Evolutionary conservation across 2,329 filamentous ascomycete species (phyloP).

Genomic region (Aspergillus fischeri): DNA sequence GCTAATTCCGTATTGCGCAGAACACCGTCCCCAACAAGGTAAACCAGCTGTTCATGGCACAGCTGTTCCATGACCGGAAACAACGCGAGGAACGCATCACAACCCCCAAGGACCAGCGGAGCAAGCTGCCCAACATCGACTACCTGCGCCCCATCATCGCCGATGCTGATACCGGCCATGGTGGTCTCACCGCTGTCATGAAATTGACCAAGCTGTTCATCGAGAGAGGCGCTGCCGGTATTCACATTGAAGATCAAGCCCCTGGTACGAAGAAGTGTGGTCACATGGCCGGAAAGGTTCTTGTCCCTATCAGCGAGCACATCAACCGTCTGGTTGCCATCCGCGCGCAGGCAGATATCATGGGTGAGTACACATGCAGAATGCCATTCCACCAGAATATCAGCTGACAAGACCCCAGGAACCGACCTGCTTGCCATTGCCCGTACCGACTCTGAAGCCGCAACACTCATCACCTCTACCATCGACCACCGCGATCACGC

Average conservation of each 20-base stretch:
- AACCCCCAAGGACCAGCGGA: conserved; percentile 67
- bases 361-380: conserved; percentile 58
- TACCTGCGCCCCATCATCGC: conserved; percentile 95
- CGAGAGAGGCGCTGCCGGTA: conserved; percentile 93
- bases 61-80: conserved; percentile 99
- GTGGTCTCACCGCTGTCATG: conserved; percentile 97
- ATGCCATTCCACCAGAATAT: background rate
- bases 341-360: conserved; percentile 95
- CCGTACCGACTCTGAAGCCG: conserved; percentile 94
- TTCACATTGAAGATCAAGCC: conserved; percentile 98
- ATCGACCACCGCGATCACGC: conserved; percentile 93
- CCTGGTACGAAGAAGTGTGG: conserved; percentile 99
- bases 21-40: conserved; percentile 99
- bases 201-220: conserved; percentile 98
- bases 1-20: conserved; percentile 42
- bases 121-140: conserved; percentile 74
- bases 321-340: conserved; percentile 97
- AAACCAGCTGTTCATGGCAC: conserved; percentile 93
- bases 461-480: conserved; percentile 92
- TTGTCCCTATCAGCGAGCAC: conserved; percentile 95
- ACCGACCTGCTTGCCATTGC: conserved; percentile 85
- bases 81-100: conserved; percentile 91
- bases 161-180: conserved; percentile 95
- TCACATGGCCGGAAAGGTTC: conserved; percentile 97
- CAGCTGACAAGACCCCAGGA: conserved; percentile 44